phyloP scores from a whole-genome alignment of 352 stramenopile species.

The Phytophthora cajani region DNA sequence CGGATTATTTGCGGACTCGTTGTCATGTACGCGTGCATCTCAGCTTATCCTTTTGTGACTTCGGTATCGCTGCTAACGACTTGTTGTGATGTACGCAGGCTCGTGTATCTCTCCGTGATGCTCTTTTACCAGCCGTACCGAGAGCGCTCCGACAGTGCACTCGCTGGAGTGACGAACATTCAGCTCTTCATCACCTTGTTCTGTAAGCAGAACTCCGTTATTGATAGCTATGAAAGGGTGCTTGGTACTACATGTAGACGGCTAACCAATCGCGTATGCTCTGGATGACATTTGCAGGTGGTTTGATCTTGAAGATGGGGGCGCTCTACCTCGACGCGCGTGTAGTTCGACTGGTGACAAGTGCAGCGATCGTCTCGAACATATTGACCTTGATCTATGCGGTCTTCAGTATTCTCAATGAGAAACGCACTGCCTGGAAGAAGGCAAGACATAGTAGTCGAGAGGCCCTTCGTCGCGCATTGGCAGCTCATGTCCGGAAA shows the following conservation, averaged over 20 bases:
- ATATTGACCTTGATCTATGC: constrained; percentile 57
- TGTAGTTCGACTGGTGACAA: constrained; percentile 59
- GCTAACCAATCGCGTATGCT: background rate
- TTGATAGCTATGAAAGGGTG: background rate
- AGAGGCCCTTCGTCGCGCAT: constrained; percentile 56
- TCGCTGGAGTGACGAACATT: constrained; percentile 71
- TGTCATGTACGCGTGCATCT: constrained; percentile 55
- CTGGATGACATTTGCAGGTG: constrained; percentile 39
- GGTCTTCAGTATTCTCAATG: constrained; percentile 62
- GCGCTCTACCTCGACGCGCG: constrained; percentile 47
- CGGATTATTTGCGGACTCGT: constrained; percentile 74
- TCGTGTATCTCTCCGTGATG: constrained; percentile 81
- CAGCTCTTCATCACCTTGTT: constrained; percentile 85
- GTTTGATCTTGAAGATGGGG: constrained; percentile 75
- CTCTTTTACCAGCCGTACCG: constrained; percentile 78
- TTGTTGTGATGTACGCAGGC: constrained; percentile 32
- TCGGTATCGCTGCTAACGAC: background rate
- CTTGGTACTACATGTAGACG: background rate
- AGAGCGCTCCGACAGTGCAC: constrained; percentile 63
- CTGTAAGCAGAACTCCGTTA: constrained; percentile 43
- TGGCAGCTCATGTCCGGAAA: constrained; percentile 52
- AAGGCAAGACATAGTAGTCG: constrained; percentile 38
- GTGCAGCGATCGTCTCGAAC: constrained; percentile 61
- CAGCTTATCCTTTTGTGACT: background rate
- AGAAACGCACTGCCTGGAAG: constrained; percentile 42